Conservation (phyloP, 2,329 filamentous ascomycete genomes). For the Colletotrichum lini region DNA sequence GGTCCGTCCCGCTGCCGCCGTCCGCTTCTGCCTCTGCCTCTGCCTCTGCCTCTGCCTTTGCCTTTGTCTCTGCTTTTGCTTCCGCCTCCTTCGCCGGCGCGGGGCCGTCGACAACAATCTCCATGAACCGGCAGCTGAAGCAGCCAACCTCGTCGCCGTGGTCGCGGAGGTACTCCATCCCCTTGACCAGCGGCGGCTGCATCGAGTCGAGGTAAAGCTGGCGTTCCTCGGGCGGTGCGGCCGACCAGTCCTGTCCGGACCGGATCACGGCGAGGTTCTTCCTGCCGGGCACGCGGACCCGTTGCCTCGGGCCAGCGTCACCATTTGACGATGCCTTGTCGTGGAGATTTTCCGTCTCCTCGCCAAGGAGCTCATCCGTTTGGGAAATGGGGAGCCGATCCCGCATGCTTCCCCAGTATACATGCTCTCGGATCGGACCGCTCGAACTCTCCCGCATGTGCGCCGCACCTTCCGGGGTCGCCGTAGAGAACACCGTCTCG, state of each 20-base stretch:
- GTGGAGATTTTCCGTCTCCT: conserved; percentile 41
- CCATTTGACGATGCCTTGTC: not conserved
- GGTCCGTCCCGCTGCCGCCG: conserved; percentile 46
- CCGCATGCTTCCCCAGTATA: conserved; percentile 63
- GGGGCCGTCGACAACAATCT: conserved; percentile 52
- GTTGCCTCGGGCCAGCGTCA: not conserved
- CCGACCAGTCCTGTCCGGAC: conserved; percentile 62
- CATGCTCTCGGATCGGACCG: conserved; percentile 57
- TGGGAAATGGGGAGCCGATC: conserved; percentile 58
- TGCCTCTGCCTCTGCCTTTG: too few species aligned
- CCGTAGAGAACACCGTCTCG: conserved; percentile 59
- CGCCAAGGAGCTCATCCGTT: conserved; percentile 51
- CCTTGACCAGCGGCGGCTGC: conserved; percentile 58
- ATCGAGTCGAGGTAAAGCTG: conserved; percentile 59
- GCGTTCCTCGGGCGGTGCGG: conserved; percentile 55
- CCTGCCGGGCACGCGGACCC: conserved; percentile 49
- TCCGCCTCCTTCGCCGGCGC: conserved; percentile 12
- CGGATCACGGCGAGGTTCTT: conserved; percentile 59
- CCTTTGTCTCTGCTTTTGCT: too few species aligned
- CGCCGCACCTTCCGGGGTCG: conserved; percentile 56
- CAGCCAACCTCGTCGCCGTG: conserved; percentile 59
- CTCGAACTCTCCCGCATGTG: conserved; percentile 55
- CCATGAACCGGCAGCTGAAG: conserved; percentile 60
- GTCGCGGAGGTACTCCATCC: conserved; percentile 61
- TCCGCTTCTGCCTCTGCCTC: too few species aligned